Percentiles rank a stretch among this genome's conserved stretches.
Conservation (phyloP, 257 asterid species). For the Solanum sitiens region DNA sequence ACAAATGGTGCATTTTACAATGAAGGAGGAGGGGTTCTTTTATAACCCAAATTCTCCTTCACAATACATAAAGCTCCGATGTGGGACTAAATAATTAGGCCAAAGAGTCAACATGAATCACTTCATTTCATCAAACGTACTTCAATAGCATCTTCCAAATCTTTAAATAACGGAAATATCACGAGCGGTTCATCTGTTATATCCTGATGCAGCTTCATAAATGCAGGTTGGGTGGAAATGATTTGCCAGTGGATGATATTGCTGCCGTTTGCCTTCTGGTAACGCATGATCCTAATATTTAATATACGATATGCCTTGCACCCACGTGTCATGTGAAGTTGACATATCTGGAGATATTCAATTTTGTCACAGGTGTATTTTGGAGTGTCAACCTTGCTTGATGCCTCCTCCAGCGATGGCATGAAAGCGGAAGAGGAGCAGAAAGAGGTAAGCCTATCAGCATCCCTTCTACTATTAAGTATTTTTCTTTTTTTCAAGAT, state of each 20-base stretch:
- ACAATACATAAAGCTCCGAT: no score
- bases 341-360: neutral
- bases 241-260: constrained; percentile 90
- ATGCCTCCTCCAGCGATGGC: constrained; percentile 77
- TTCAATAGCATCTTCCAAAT: neutral
- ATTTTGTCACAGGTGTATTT: constrained; percentile 55
- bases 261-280: constrained; percentile 97
- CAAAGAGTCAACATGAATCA: no score
- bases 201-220: neutral
- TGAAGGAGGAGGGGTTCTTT: no score
- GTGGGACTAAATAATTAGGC: no score
- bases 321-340: neutral
- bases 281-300: neutral
- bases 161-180: neutral
- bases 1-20: no score
- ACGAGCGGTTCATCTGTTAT: neutral
- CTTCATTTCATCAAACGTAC: neutral
- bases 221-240: constrained; percentile 62
- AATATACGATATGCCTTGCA: neutral
- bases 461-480: neutral
- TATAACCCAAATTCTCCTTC: no score
- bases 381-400: constrained; percentile 85
- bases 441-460: constrained; percentile 53
- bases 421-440: constrained; percentile 84
- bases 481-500: neutral